phyloP scores from a whole-genome alignment of 208 protist species.

The Phytomonas francai region DNA sequence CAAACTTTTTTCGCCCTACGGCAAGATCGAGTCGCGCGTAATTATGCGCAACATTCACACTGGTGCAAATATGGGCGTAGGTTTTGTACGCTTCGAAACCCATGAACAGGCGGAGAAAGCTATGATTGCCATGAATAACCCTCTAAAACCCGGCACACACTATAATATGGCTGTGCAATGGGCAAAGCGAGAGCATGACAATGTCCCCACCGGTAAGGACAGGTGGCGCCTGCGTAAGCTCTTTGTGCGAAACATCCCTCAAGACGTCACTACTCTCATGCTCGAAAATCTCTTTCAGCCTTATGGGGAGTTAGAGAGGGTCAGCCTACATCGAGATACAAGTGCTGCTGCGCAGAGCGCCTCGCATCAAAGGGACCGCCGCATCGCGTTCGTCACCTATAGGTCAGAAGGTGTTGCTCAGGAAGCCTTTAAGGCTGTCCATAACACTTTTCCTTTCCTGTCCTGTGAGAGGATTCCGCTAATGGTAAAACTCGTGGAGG shows the following conservation, averaged over 20 bases:
- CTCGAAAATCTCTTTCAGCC: constrained; percentile 32
- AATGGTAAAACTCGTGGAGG: constrained; percentile 80
- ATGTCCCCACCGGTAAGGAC: constrained; percentile 45
- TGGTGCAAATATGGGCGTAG: constrained; percentile 57
- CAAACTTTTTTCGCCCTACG: constrained; percentile 37
- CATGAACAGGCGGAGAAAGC: constrained; percentile 27
- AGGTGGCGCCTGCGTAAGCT: constrained; percentile 55
- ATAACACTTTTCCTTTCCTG: constrained; percentile 69
- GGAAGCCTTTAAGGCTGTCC: constrained; percentile 42
- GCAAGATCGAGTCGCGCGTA: constrained; percentile 41
- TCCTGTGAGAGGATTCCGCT: constrained; percentile 53
- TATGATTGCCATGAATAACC: constrained; percentile 16
- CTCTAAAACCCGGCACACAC: constrained; percentile 6
- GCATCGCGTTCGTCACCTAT: constrained; percentile 52
- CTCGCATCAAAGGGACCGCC: constrained; percentile 15
- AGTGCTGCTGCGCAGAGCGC: constrained; percentile 5
- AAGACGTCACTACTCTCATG: constrained; percentile 30
- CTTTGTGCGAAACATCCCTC: constrained; percentile 82
- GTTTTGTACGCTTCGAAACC: constrained; percentile 63
- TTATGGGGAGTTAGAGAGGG: constrained; percentile 37
- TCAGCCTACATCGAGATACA: constrained; percentile 66
- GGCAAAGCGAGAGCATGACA: constrained; percentile 64
- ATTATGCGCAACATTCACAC: constrained; percentile 80
- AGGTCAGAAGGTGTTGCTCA: constrained; percentile 36
- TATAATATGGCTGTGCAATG: constrained; percentile 47